Evolutionary conservation across 164 flowering plant genomes (phyloP).

Genomic region (Tetrastigma voinierianum): DNA sequence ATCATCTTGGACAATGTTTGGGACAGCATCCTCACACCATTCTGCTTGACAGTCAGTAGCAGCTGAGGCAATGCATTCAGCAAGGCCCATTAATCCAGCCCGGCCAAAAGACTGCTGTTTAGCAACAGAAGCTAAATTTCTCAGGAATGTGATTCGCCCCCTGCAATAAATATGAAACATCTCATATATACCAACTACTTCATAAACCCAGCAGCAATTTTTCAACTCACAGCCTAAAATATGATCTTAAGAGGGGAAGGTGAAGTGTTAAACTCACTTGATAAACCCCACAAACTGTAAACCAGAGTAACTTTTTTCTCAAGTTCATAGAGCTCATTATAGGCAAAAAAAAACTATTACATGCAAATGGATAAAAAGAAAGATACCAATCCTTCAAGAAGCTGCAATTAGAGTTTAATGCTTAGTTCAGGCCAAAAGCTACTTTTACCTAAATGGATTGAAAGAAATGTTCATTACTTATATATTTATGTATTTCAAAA

Average conservation of each 20-base stretch:
- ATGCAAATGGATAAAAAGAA: no score
- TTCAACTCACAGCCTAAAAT: not conserved
- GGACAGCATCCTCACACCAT: constrained; percentile 16
- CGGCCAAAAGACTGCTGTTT: constrained; percentile 76
- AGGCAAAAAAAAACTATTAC: no score
- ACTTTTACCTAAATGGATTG: not conserved
- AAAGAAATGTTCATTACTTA: no score
- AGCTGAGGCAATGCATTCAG: constrained; percentile 71
- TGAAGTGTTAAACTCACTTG: no score
- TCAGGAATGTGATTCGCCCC: constrained; percentile 48
- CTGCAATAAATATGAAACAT: constrained; percentile 38
- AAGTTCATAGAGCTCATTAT: no score
- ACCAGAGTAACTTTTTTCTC: no score
- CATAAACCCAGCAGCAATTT: not conserved
- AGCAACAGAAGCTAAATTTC: constrained; percentile 54
- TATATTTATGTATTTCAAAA: no score
- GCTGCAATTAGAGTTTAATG: not conserved
- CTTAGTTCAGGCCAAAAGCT: not conserved
- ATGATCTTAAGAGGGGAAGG: not conserved
- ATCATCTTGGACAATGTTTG: constrained; percentile 15
- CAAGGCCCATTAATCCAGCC: constrained; percentile 86
- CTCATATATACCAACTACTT: constrained; percentile 4
- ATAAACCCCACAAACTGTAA: no score
- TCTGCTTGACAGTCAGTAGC: constrained; percentile 27
- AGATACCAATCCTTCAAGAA: not conserved